Base-by-base conservation (phyloP, 2,329 filamentous ascomycete species). In the Aureobasidium vineae region DNA sequence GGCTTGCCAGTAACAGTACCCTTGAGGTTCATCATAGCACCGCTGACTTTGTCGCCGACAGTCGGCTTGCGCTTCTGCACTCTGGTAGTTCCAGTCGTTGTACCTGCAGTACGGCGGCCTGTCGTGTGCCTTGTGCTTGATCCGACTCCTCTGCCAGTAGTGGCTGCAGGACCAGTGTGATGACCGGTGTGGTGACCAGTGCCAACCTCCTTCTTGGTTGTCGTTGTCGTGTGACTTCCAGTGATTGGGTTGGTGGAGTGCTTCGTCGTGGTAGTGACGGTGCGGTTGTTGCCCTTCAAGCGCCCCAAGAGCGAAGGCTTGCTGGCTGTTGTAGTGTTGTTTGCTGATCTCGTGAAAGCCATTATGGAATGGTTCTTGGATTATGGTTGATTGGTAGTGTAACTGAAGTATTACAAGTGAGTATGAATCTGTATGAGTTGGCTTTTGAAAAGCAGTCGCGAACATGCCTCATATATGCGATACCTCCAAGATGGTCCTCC, bases 11-110 rank as follows among this genome's bases (percentile, higher is more conserved):
- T 92, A 66, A 94, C 74, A 64, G 81, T 85, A 8, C 91, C 90
- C 77, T 86, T 87, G 69, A 94, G 77, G 80, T 85, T 91, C 79
- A 90, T 82, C 76, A 94, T 80, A 0, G 90, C 90, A 21, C 91
- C 91, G 59, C 85, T 88, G 71, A 94, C 83, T 78, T 93, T 94
- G 79, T 94, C 90, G 54, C 88, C 88, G 70, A 93, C 80, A 45
- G 83, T 85, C 3, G 86, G 83, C 72, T 88, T 86, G 73, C 90
- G 86, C 75, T 86, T 85, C 2, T 79, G 79, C 60, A 83, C 73
- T 19, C 78, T 76, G 23, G 64, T 38, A 19, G 66, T 65, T 70
- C 63, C 70, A 68, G 40, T 69, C 70, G 61, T 71, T 56, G 41
- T 73, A 70, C 10, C 71, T 68, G 21, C 70, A 69, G 53, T 72